Evolutionary conservation across 164 flowering plant genomes (phyloP).

Genomic region (Macadamia integrifolia): DNA sequence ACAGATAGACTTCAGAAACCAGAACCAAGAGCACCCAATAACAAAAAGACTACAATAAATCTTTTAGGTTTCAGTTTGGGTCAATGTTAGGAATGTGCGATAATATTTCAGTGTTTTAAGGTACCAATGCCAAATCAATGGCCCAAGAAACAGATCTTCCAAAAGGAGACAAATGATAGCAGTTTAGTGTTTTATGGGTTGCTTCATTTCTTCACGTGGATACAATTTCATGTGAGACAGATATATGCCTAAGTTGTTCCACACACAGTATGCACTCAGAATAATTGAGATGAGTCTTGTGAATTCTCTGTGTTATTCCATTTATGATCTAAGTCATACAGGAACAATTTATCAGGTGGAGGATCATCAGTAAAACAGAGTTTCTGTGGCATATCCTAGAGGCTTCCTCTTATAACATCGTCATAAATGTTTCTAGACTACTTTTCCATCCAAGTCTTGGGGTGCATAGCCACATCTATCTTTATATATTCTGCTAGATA

Average conservation of each 20-base stretch:
- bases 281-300: not conserved
- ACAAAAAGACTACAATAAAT: not conserved
- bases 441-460: not conserved
- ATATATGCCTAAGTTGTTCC: not conserved
- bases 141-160: not conserved
- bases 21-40: not conserved
- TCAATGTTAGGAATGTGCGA: too few relatives aligned
- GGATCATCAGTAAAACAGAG: not conserved
- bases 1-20: not conserved
- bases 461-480: not conserved
- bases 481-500: not conserved
- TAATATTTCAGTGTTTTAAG: not conserved
- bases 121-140: not conserved
- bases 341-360: not conserved
- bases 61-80: not conserved
- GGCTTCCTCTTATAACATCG: not conserved
- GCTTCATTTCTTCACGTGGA: not conserved
- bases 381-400: not conserved
- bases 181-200: not conserved
- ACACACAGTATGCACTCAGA: not conserved
- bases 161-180: not conserved
- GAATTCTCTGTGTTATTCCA: not conserved
- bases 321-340: not conserved
- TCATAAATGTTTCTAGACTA: not conserved
- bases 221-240: not conserved